A percentile compares a stretch with the other conserved stretches of the same genome.
Evolutionary conservation across 352 stramenopile species (phyloP).

Genomic region (Elongisporangium senticosum): DNA sequence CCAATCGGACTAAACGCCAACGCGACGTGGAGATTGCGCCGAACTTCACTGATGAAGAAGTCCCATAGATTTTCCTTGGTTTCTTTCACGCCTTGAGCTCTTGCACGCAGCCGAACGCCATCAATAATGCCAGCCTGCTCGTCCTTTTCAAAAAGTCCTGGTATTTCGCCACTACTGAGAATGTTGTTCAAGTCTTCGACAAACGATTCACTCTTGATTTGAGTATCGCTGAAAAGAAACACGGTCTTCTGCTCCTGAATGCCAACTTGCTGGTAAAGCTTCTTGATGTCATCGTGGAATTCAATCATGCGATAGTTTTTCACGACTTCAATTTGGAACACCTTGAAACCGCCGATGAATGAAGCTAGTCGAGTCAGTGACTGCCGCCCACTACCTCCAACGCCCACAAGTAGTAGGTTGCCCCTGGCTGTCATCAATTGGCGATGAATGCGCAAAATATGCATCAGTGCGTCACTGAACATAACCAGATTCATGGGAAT

Average conservation of each 20-base stretch:
- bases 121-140: constrained; percentile 86
- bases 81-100: constrained; percentile 77
- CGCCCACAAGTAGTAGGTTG: constrained; percentile 90
- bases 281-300: constrained; percentile 93
- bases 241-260: constrained; percentile 81
- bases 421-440: constrained; percentile 84
- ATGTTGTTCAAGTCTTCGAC: constrained; percentile 94
- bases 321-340: constrained; percentile 93
- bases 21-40: constrained; percentile 90
- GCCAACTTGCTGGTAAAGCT: constrained; percentile 76
- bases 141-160: constrained; percentile 90
- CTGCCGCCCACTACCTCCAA: constrained; percentile 88
- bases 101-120: constrained; percentile 57
- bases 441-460: constrained; percentile 90
- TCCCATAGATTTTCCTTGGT: constrained; percentile 88
- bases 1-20: constrained; percentile 91
- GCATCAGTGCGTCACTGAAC: constrained; percentile 87
- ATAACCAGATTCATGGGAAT: constrained; percentile 89
- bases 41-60: constrained; percentile 91
- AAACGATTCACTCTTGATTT: constrained; percentile 93
- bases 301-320: constrained; percentile 91
- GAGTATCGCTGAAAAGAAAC: constrained; percentile 93
- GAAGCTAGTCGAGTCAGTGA: constrained; percentile 83
- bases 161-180: constrained; percentile 88
- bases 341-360: constrained; percentile 86